Evolutionary conservation across 2,329 filamentous ascomycete species (phyloP).

Genomic region (Diatrype stigma): DNA sequence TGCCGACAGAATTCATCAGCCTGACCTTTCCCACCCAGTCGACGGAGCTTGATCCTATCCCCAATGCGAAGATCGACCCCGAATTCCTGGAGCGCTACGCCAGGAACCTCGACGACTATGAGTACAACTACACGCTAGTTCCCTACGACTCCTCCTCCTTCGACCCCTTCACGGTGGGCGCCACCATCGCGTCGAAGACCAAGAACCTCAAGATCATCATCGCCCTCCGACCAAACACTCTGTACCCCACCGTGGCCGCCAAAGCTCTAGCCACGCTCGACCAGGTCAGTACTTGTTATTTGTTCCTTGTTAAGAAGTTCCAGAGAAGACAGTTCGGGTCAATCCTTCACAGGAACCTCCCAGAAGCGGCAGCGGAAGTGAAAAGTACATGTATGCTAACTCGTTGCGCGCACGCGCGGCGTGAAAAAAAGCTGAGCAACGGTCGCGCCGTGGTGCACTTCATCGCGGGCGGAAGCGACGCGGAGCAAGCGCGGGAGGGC

Average conservation of each 20-base stretch:
- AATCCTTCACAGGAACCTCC: too few relatives aligned
- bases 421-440: slow-evolving; percentile 35
- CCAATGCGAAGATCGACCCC: slow-evolving; percentile 47
- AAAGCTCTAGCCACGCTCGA: slow-evolving; percentile 59
- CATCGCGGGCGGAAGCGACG: slow-evolving; percentile 58
- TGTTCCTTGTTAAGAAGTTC: background rate
- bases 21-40: slow-evolving; percentile 53
- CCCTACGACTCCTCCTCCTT: slow-evolving; percentile 53
- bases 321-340: too few relatives aligned
- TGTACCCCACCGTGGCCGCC: slow-evolving; percentile 59
- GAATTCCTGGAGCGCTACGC: slow-evolving; percentile 55
- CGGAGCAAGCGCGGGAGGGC: slow-evolving; percentile 56
- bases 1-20: slow-evolving; percentile 55
- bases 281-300: slow-evolving; percentile 27
- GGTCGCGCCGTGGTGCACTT: slow-evolving; percentile 60
- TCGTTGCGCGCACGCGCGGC: background rate
- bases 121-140: slow-evolving; percentile 58
- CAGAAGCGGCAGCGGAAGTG: too few relatives aligned
- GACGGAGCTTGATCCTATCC: slow-evolving; percentile 51
- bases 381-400: background rate
- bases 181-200: slow-evolving; percentile 52
- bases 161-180: slow-evolving; percentile 56
- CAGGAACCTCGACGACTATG: slow-evolving; percentile 54
- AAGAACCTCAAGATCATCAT: slow-evolving; percentile 60
- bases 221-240: slow-evolving; percentile 56